Conservation (phyloP, 768 basidiomycete genomes). For the Kwoniella dejecticola region DNA sequence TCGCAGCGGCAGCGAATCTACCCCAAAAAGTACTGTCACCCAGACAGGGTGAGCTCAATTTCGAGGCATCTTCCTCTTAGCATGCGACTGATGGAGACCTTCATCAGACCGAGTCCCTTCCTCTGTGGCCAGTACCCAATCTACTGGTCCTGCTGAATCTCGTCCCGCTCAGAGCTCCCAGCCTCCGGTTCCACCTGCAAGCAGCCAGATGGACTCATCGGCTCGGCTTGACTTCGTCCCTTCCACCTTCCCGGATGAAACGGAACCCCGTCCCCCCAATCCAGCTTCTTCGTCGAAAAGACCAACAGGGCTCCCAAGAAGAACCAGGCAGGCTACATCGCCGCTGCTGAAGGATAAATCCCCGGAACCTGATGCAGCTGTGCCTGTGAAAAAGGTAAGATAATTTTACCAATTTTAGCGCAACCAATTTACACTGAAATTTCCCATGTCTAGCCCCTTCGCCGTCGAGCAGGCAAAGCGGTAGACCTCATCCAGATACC, state of each 20-base stretch:
- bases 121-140: background rate
- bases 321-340: conserved; percentile 4
- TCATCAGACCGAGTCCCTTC: conserved; percentile 6
- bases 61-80: background rate
- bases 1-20: conserved; percentile 12
- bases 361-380: conserved; percentile 6
- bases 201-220: background rate
- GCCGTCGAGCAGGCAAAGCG: conserved; percentile 15
- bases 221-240: conserved; percentile 30
- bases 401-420: no score
- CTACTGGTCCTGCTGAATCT: background rate
- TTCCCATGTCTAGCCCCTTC: no score
- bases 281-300: background rate
- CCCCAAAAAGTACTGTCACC: background rate
- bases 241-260: conserved; percentile 46
- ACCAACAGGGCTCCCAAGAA: background rate
- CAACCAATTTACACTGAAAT: no score
- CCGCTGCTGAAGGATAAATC: conserved; percentile 9
- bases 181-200: background rate
- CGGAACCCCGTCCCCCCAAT: conserved; percentile 1
- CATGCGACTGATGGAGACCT: background rate
- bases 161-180: conserved; percentile 6
- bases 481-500: conserved; percentile 8
- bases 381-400: conserved; percentile 24
- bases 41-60: conserved; percentile 7